Evolutionary conservation across 768 basidiomycete species (phyloP), one percentile per base, ranked within the genome.

Genomic region (Mycena maculata): DNA sequence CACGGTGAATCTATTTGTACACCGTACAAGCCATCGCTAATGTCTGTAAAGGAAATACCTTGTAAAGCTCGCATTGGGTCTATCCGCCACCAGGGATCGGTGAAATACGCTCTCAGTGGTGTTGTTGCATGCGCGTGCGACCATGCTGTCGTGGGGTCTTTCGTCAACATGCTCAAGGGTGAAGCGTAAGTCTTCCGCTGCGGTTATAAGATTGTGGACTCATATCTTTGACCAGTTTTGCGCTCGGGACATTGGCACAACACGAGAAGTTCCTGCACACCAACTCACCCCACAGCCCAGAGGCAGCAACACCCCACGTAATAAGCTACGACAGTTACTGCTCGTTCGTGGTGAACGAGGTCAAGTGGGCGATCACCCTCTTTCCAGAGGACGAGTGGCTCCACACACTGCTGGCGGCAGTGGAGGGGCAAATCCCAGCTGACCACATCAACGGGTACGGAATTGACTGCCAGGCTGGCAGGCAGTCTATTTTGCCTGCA

Each of bases 371-470:
- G 7, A 47, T 33, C 0, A 18, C 13, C 0, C 12, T 65, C 11
- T 65, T 65, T 22, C 64, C 57, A 9, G 42, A 54, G 16, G 64
- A 65, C 30, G 30, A 38, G 16, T 65, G 64, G 64, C 41, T 65
- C 16, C 57, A 65, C 49, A 23, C 39, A 3, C 18, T 60, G 0
- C 49, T 65, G 3, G 39, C 13, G 12, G 2, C 27, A 0, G 23
- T 54, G 33, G 64, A 65, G 20, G 64, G 64, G 4, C 64, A 65
- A 27, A 65, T 65, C n/a, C n/a, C n/a, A n/a, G n/a, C n/a, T n/a
- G n/a, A n/a, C n/a, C n/a, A n/a, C n/a, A n/a, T n/a, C n/a, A 58
- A 59, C n/a, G 63, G 56, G 8, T 57, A 65, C 27, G 64, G 64
- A 15, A 4, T 16, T 0, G 42, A 42, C 7, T 65, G 64, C 39